These are phyloP conservation scores for Termitomyces sp. DNA, from an alignment of 768 basidiomycete genomes.

Conservation along the genomic window DNA sequence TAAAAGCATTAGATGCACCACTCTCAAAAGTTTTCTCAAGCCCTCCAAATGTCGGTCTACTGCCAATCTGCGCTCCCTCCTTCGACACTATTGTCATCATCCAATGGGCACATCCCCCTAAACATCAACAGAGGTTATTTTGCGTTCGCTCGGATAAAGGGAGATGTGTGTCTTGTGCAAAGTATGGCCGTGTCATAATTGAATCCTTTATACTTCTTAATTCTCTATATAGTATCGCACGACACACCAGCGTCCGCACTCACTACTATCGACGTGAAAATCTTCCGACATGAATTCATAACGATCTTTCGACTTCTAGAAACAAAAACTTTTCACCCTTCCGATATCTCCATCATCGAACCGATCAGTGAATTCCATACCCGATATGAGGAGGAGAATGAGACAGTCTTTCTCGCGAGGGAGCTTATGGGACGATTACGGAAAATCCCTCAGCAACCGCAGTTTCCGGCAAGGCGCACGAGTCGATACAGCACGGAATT, in stretches of 20 bases:
- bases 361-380: conserved; percentile 42
- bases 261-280: conserved; percentile 45
- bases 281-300: conserved; percentile 60
- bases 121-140: conserved; percentile 34
- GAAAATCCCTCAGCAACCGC: conserved; percentile 30
- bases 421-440: conserved; percentile 43
- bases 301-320: conserved; percentile 58
- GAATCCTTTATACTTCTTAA: not conserved
- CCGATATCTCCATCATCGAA: conserved; percentile 50
- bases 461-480: conserved; percentile 14
- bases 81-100: not conserved
- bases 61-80: conserved; percentile 4
- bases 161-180: conserved; percentile 62
- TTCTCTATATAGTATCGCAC: conserved; percentile 28
- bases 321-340: conserved; percentile 41
- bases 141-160: conserved; percentile 54
- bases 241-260: conserved; percentile 40
- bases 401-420: conserved; percentile 55
- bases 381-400: conserved; percentile 56
- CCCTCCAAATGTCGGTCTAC: conserved; percentile 10
- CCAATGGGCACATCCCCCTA: conserved; percentile 27
- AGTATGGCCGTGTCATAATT: conserved; percentile 39
- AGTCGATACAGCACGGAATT: conserved; percentile 20
- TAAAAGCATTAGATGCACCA: conserved; percentile 21
- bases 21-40: conserved; percentile 30